These are phyloP conservation scores for Raddia guianensis DNA, from an alignment of 176 grass and related monocot species.

Conservation along the genomic window DNA sequence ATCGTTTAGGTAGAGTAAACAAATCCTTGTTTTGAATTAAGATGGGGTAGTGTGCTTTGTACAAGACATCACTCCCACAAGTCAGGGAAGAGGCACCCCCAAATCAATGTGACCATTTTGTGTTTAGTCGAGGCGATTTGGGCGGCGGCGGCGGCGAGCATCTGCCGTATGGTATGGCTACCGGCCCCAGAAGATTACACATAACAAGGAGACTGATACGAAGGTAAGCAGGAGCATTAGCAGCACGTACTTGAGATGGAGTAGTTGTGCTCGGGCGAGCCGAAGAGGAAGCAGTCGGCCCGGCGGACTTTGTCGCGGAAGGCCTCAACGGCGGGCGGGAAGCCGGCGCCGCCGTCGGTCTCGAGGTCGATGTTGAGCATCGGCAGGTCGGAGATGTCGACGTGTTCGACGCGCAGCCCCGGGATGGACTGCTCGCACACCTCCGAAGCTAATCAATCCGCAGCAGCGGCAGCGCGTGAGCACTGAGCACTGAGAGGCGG, in stretches of 20 bases:
- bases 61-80: not conserved
- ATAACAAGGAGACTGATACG: not conserved
- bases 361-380: slow-evolving; percentile 88
- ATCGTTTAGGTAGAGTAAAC: not conserved
- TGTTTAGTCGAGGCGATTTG: not conserved
- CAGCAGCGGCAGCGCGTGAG: no score
- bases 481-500: not conserved
- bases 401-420: slow-evolving; percentile 60
- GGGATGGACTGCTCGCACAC: slow-evolving; percentile 69
- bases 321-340: slow-evolving; percentile 68
- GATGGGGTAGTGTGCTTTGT: not conserved
- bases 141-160: not conserved
- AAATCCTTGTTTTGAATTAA: not conserved
- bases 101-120: not conserved
- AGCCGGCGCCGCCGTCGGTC: slow-evolving; percentile 45
- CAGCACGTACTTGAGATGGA: slow-evolving; percentile 58
- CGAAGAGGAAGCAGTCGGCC: slow-evolving; percentile 80
- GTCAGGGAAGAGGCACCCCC: not conserved
- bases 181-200: not conserved
- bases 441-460: slow-evolving; percentile 54
- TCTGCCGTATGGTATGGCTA: not conserved
- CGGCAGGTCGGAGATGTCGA: slow-evolving; percentile 71
- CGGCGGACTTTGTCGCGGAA: slow-evolving; percentile 60
- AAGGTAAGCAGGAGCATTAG: not conserved
- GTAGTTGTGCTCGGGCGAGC: slow-evolving; percentile 85